A percentile compares a stretch with the other conserved stretches of the same genome.
phyloP scores from a whole-genome alignment of 164 flowering plant genomes.

The Santalum album region DNA sequence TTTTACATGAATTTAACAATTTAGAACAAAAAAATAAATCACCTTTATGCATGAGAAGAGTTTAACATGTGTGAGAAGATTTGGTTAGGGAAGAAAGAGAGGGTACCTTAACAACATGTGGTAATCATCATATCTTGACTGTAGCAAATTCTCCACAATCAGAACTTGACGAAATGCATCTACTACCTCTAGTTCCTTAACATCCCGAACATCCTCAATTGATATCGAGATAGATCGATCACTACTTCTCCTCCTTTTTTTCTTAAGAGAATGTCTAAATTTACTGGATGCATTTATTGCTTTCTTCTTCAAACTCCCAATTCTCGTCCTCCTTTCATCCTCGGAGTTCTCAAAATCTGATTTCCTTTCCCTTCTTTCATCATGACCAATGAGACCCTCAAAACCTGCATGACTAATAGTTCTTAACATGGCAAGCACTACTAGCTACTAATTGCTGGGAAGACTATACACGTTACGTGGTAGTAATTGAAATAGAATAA shows the following conservation, averaged over 20 bases:
- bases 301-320: conserved; percentile 70
- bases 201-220: conserved; percentile 84
- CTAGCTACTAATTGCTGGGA: too few relatives aligned
- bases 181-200: conserved; percentile 72
- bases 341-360: conserved; percentile 91
- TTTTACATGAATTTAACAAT: too few relatives aligned
- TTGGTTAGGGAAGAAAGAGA: too few relatives aligned
- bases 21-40: too few relatives aligned
- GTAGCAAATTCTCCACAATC: conserved; percentile 66
- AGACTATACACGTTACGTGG: too few relatives aligned
- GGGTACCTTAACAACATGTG: conserved; percentile 82
- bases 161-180: conserved; percentile 75
- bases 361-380: conserved; percentile 64
- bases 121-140: conserved; percentile 71
- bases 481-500: too few relatives aligned
- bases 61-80: too few relatives aligned
- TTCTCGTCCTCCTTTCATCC: conserved; percentile 84
- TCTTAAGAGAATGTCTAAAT: conserved; percentile 76
- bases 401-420: conserved; percentile 21
- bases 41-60: too few relatives aligned
- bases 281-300: conserved; percentile 77
- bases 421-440: too few relatives aligned
- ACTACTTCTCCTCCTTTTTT: conserved; percentile 70
- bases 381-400: conserved; percentile 39
- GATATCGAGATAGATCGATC: conserved; percentile 66